phyloP scores from a whole-genome alignment of 23 red algal species.

The Chondrus crispus region DNA sequence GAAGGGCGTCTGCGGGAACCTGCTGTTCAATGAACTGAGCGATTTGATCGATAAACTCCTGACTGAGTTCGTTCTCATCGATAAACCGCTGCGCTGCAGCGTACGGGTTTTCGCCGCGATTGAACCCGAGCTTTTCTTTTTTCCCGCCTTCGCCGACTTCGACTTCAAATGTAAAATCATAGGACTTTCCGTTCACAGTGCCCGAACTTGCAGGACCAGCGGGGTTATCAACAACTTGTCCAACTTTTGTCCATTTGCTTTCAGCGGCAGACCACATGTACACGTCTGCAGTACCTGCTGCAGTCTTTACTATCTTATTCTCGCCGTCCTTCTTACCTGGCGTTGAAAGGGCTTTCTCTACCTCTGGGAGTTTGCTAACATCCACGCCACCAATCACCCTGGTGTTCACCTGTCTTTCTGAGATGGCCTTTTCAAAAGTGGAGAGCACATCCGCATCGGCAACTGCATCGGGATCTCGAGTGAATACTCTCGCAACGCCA shows the following conservation, averaged over 20 bases:
- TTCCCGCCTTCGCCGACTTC: conserved; percentile 82
- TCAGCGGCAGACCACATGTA: conserved; percentile 88
- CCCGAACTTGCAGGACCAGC: conserved; percentile 53
- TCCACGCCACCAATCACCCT: conserved; percentile 86
- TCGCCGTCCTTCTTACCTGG: conserved; percentile 85
- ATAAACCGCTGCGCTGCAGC: conserved; percentile 93
- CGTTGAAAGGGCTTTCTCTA: conserved; percentile 38
- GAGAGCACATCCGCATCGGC: conserved; percentile 60
- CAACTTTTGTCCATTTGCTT: conserved; percentile 82
- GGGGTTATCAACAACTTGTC: conserved; percentile 87
- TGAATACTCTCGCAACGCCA: conserved; percentile 71
- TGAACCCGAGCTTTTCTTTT: conserved; percentile 84
- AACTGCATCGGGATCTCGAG: not conserved
- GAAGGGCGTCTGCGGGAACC: conserved; percentile 58
- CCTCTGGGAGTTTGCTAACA: conserved; percentile 51
- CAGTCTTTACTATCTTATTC: conserved; percentile 72
- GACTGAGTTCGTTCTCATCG: conserved; percentile 75
- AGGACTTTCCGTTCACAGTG: conserved; percentile 57
- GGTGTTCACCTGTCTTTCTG: conserved; percentile 52
- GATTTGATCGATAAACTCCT: conserved; percentile 89
- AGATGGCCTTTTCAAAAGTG: conserved; percentile 64
- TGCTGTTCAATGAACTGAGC: conserved; percentile 91
- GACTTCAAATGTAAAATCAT: conserved; percentile 99
- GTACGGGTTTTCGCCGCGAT: conserved; percentile 95
- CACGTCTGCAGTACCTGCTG: conserved; percentile 64